A percentile compares a stretch with the other conserved stretches of the same genome.
phyloP scores from a whole-genome alignment of 306 rosid genomes.

The Morella rubra region DNA sequence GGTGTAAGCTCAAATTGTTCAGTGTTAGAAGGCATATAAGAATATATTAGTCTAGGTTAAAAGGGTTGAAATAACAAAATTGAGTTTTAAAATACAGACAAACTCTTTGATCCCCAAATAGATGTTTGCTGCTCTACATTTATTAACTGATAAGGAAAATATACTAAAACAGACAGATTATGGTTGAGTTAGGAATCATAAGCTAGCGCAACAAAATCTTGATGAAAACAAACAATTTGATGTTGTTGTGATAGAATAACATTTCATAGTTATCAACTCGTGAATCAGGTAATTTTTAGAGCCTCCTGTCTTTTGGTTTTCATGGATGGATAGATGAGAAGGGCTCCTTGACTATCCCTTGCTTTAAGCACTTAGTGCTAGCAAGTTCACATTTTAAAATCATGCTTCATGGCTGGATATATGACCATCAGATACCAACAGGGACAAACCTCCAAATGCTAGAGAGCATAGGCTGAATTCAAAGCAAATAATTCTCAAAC shows the following conservation, averaged over 20 bases:
- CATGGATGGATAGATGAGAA: not conserved
- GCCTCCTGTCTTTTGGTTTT: too few relatives aligned
- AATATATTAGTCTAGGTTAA: not conserved
- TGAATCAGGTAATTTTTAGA: too few relatives aligned
- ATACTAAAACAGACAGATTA: not conserved
- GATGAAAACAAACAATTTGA: too few relatives aligned
- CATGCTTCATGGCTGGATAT: too few relatives aligned
- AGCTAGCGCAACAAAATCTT: too few relatives aligned
- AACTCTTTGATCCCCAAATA: not conserved
- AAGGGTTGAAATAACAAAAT: not conserved
- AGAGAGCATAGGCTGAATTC: too few relatives aligned
- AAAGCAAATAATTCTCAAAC: too few relatives aligned
- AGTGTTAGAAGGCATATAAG: not conserved
- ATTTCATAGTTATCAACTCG: too few relatives aligned
- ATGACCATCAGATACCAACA: too few relatives aligned
- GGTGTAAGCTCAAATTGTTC: not conserved
- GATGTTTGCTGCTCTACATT: not conserved
- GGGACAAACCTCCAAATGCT: too few relatives aligned
- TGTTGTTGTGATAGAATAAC: too few relatives aligned
- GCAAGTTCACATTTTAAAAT: too few relatives aligned
- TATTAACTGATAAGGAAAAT: not conserved
- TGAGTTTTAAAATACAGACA: not conserved
- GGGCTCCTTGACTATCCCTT: constrained; percentile 6
- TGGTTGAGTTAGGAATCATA: not conserved
- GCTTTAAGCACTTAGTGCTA: not conserved